phyloP scores from a whole-genome alignment of 768 basidiomycete species.

The Xerocomus spinulosus region DNA sequence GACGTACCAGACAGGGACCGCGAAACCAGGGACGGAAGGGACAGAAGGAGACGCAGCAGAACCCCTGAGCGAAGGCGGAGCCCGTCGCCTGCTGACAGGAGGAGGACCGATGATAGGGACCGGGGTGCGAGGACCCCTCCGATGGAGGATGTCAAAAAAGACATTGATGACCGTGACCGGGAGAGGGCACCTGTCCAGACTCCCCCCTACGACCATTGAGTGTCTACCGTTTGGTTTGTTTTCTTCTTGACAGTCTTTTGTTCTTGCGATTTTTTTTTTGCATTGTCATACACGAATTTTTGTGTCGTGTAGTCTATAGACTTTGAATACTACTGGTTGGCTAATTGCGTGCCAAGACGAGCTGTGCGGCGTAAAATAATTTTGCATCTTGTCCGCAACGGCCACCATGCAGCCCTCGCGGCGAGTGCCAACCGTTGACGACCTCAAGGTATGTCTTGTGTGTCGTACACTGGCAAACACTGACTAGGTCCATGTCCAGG shows the following conservation, averaged over 20 bases:
- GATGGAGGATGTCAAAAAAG: conserved; percentile 38
- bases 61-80: conserved; percentile 46
- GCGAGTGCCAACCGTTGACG: conserved; percentile 32
- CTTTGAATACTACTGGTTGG: conserved; percentile 16
- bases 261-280: too few species aligned
- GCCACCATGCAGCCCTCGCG: conserved; percentile 21
- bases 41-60: conserved; percentile 48
- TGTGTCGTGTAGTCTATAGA: conserved; percentile 18
- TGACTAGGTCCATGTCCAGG: conserved; percentile 27
- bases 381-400: background rate
- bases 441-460: conserved; percentile 29
- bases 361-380: background rate
- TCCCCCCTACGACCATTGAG: conserved; percentile 56
- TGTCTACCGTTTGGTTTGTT: conserved; percentile 6
- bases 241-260: background rate
- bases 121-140: conserved; percentile 49
- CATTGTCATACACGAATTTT: conserved; percentile 4
- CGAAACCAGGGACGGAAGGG: conserved; percentile 38
- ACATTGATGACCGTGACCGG: conserved; percentile 45
- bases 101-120: conserved; percentile 45
- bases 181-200: conserved; percentile 47
- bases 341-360: background rate
- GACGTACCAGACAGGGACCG: conserved; percentile 30
- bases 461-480: background rate
- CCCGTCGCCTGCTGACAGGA: conserved; percentile 37